These are phyloP conservation scores for Evernia prunastri DNA, from an alignment of 495 filamentous ascomycete species.

Conservation along the genomic window DNA sequence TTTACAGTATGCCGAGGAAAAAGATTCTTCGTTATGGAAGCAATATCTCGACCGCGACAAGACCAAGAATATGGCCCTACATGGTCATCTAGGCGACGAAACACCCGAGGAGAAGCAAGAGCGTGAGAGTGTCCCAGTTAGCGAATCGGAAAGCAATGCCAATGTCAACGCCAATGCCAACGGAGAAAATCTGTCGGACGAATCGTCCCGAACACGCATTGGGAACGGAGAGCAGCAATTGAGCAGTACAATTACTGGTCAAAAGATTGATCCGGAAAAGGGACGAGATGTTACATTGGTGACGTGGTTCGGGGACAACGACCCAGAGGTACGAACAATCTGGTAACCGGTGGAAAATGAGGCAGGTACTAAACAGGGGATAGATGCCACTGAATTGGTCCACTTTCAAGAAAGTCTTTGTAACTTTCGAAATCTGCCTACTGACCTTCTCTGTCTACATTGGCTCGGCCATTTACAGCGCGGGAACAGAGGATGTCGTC, in stretches of 20 bases:
- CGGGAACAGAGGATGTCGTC: conserved; percentile 24
- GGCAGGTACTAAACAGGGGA: conserved; percentile 12
- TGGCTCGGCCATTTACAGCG: conserved; percentile 32
- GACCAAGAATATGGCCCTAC: conserved; percentile 29
- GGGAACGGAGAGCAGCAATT: conserved; percentile 27
- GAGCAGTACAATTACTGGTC: conserved; percentile 21
- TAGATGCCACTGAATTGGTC: conserved; percentile 42
- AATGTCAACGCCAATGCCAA: neutral
- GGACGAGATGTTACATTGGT: conserved; percentile 33
- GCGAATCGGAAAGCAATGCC: neutral
- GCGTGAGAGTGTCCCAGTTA: neutral
- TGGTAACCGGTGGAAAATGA: neutral
- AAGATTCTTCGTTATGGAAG: conserved; percentile 32
- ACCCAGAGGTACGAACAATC: conserved; percentile 29
- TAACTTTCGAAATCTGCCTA: conserved; percentile 38
- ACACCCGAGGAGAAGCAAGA: conserved; percentile 23
- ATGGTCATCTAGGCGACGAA: conserved; percentile 26
- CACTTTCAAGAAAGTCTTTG: conserved; percentile 37
- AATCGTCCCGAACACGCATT: conserved; percentile 12
- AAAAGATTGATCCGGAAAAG: conserved; percentile 29
- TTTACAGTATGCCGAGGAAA: conserved; percentile 36
- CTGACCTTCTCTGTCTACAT: conserved; percentile 31
- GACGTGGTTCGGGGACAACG: conserved; percentile 34
- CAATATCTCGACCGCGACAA: conserved; percentile 30
- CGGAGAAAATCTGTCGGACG: conserved; percentile 16